Evolutionary conservation across 2,329 filamentous ascomycete species (phyloP).

Genomic region (Penicillium sp.): DNA sequence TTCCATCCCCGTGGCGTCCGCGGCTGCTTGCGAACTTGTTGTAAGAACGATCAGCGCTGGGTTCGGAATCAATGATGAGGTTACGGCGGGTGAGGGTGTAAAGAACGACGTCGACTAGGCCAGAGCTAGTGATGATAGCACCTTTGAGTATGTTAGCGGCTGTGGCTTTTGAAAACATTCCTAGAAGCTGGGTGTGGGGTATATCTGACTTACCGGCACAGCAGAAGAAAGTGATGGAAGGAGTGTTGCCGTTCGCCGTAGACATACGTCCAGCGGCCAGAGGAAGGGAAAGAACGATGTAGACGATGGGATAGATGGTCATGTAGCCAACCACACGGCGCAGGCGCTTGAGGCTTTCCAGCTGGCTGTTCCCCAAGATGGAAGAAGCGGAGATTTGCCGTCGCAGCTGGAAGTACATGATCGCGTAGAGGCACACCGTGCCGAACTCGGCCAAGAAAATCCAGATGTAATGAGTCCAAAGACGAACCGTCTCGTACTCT

Average conservation of each 20-base stretch:
- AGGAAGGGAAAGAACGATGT: slow-evolving; percentile 65
- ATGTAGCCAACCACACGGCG: slow-evolving; percentile 50
- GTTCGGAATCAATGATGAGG: slow-evolving; percentile 55
- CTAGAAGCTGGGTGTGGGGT: not conserved
- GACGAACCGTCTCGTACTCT: slow-evolving; percentile 45
- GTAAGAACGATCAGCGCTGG: slow-evolving; percentile 39
- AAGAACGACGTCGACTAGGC: slow-evolving; percentile 60
- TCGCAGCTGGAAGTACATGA: slow-evolving; percentile 53
- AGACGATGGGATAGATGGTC: slow-evolving; percentile 53
- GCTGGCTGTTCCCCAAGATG: slow-evolving; percentile 38
- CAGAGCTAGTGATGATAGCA: slow-evolving; percentile 59
- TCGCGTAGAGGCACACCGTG: slow-evolving; percentile 49
- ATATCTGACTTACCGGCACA: slow-evolving; percentile 41
- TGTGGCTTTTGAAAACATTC: not conserved
- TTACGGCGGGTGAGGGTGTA: slow-evolving; percentile 60
- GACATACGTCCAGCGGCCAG: slow-evolving; percentile 54
- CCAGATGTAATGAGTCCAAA: slow-evolving; percentile 56
- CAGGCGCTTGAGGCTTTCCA: slow-evolving; percentile 41
- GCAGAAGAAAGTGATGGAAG: slow-evolving; percentile 49
- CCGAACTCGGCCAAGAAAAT: slow-evolving; percentile 56
- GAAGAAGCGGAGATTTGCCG: slow-evolving; percentile 44
- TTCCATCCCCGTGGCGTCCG: slow-evolving; percentile 26
- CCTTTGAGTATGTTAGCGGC: slow-evolving; percentile 24
- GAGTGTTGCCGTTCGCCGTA: slow-evolving; percentile 35
- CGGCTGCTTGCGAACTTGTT: slow-evolving; percentile 33